Evolutionary conservation across 1,284 basidiomycete genomes (phyloP).

Genomic region (Cryptococcus sp.): DNA sequence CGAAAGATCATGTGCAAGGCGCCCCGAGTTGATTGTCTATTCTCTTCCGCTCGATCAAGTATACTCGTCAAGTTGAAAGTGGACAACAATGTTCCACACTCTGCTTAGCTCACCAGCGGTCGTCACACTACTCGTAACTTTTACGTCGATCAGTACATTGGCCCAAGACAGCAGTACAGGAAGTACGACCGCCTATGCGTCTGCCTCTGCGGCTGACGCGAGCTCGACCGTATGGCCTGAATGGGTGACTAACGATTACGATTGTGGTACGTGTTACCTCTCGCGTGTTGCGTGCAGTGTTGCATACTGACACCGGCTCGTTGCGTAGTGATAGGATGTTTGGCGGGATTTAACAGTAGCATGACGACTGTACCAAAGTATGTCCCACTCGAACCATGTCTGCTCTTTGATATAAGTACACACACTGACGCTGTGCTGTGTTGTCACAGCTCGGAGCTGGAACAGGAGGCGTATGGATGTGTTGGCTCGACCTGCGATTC

Average conservation of each 20-base stretch:
- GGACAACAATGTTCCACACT: too few species aligned
- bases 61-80: too few species aligned
- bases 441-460: slow-evolving; percentile 10
- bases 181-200: too few species aligned
- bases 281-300: neutral
- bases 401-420: neutral
- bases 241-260: slow-evolving; percentile 36
- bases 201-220: neutral
- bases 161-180: too few species aligned
- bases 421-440: neutral
- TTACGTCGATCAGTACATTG: too few species aligned
- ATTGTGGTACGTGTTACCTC: slow-evolving; percentile 25
- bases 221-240: slow-evolving; percentile 13
- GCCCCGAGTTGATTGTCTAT: too few species aligned
- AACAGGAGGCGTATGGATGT: slow-evolving; percentile 16
- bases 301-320: neutral
- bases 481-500: slow-evolving; percentile 17
- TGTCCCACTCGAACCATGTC: neutral
- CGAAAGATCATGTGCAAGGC: too few species aligned
- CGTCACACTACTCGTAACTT: too few species aligned
- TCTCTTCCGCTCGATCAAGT: too few species aligned
- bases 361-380: slow-evolving; percentile 23
- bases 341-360: slow-evolving; percentile 22
- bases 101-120: too few species aligned
- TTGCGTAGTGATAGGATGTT: slow-evolving; percentile 23